Evolutionary conservation across 805 yeast species (phyloP), one percentile per base, ranked within the genome.

Genomic region (Teunomyces cretensis): DNA sequence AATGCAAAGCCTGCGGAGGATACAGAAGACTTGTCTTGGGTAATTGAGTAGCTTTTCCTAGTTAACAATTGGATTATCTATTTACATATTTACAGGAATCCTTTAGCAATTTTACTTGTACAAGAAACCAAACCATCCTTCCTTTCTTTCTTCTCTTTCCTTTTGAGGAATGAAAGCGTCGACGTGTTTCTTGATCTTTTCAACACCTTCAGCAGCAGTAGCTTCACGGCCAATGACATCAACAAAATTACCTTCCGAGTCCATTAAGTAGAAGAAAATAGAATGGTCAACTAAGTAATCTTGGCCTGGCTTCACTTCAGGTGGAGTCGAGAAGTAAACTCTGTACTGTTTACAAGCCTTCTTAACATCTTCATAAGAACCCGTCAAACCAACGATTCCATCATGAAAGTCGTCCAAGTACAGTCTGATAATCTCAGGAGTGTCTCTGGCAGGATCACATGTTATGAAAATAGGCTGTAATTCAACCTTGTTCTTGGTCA

Each of bases 261-360:
- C 98, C 97, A 94, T 92, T 57, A 94, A 72, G 61, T 94, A 94
- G 69, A 92, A 92, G 80, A 94, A 94, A 47, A 94, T 90, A 2
- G 98, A 92, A 67, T 94, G 99, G 62, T 94, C 99, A 27, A 94
- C 99, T 49, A 94, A 75, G 62, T 94, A 94, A 57, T 94, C 97
- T 67, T 94, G 96, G 14, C 97, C 98, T 0, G 96, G 94, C 62
- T 90, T 88, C 39, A 94, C 85, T 60, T 89, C 81, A 19, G 91
- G 87, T 2, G 99, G 99, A 1, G 99, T 94, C n/a, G 96, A 88
- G 67, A 94, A 94, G 67, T 94, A 94, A 11, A 94, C 99, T 54
- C 99, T 78, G 68, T 83, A 94, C 54, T 83, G 81, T 66, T 90
- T 94, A 72, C 99, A 94, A 43, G 84, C 79, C 50, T 78, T 76